Evolutionary conservation across 2,329 filamentous ascomycete species (phyloP), one percentile per base, ranked within the genome.

Genomic region (Aspergillus sp.): DNA sequence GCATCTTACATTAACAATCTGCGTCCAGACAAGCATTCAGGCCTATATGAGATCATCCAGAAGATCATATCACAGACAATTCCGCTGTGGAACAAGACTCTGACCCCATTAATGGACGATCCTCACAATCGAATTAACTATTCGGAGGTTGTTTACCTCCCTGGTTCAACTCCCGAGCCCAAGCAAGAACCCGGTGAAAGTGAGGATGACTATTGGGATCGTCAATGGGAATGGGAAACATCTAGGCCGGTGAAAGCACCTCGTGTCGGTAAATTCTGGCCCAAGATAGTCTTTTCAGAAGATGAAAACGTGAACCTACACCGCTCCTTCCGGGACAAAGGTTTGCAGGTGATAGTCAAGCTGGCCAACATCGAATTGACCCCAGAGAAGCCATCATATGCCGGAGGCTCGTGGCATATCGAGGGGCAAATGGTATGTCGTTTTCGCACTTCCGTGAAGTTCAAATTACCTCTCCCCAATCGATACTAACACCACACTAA

Each of bases 301-400:
- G 5, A 10, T 7, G 12, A 34, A 10, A 19, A 38, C 10, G 33
- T 60, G 7, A 42, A 57, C 12, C 46, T 65, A 6, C 48, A 44
- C 11, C 39, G 53, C 5, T 35, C 58, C 9, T 72, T 66, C 44
- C 37, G 50, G 8, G 49, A 66, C 1, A 51, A 55, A 5, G 72
- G 74, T 1, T 40, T 62, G 7, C 58, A 62, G 32, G 44, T 62
- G 30, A 83, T 86, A 29, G 75, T 85, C 40, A 85, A 85, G 56
- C 69, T 86, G 52, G 76, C 79, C 1, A 77, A 73, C 37, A 81
- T 85, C 43, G 70, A 82, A 37, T 67, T 85, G 0, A 79, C 75
- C 0, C 81, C 82, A 0, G 75, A 78, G 27, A 76, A 77, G 7
- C 77, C 81, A 0, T 55, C 61, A 0, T 84, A 81, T 49, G 60